Evolutionary conservation across 257 asterid genomes (phyloP).

Genomic region (Solanum lycopersicoides): DNA sequence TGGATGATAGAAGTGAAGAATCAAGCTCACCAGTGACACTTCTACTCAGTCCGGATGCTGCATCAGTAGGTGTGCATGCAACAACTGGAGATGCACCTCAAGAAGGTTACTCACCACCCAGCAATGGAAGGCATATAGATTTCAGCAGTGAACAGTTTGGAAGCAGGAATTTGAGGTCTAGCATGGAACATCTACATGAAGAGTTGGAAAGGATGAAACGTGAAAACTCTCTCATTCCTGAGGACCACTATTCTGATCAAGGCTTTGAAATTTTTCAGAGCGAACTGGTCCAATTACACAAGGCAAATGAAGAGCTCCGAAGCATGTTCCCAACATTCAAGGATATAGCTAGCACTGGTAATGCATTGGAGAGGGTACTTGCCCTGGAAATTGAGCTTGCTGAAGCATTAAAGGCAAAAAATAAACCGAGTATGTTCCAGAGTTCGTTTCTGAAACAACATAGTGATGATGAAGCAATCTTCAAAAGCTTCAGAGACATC

Average conservation of each 20-base stretch:
- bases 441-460: conserved; percentile 84
- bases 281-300: conserved; percentile 52
- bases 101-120: conserved; percentile 16
- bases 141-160: conserved; percentile 18
- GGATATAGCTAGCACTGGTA: conserved; percentile 56
- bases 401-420: conserved; percentile 70
- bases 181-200: conserved; percentile 74
- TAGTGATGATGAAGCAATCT: conserved; percentile 68
- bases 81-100: conserved; percentile 8
- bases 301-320: conserved; percentile 83
- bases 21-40: conserved; percentile 7
- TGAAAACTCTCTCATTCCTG: conserved; percentile 39
- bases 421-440: conserved; percentile 45
- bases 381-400: conserved; percentile 93
- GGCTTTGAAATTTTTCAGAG: conserved; percentile 30
- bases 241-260: conserved; percentile 23
- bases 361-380: conserved; percentile 80
- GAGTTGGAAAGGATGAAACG: conserved; percentile 95
- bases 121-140: conserved; percentile 26
- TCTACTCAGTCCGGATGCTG: conserved; percentile 26
- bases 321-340: conserved; percentile 64
- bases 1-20: conserved; percentile 16
- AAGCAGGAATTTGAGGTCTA: conserved; percentile 53
- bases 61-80: conserved; percentile 2
- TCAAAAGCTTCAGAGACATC: conserved; percentile 81